A percentile compares a stretch with the other conserved stretches of the same genome.
Evolutionary conservation across 2,329 filamentous ascomycete genomes (phyloP).

Genomic region (Verruconis gallopava): DNA sequence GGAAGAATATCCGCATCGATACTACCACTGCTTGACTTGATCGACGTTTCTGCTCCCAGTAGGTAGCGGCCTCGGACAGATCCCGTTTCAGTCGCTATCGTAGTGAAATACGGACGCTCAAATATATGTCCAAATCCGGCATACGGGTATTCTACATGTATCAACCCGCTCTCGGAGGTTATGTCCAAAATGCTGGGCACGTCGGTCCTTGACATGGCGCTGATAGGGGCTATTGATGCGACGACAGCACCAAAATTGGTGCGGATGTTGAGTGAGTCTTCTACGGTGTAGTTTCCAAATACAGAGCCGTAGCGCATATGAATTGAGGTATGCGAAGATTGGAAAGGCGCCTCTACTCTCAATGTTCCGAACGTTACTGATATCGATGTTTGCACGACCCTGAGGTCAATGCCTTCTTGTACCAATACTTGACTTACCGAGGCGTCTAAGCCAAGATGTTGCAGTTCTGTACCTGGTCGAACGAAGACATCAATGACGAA

Average conservation of each 20-base stretch:
- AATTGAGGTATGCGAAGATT: not conserved
- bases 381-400: no score
- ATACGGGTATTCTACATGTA: not conserved
- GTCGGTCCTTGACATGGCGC: not conserved
- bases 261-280: not conserved
- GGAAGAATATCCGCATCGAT: not conserved
- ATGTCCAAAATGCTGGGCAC: not conserved
- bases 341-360: not conserved
- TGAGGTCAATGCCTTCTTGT: not conserved
- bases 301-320: not conserved
- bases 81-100: not conserved
- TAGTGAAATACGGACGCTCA: not conserved
- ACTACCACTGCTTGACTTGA: not conserved
- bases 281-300: not conserved
- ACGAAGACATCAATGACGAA: not conserved
- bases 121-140: not conserved
- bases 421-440: not conserved
- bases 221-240: not conserved
- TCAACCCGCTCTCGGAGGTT: not conserved
- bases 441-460: not conserved
- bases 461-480: not conserved
- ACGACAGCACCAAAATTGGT: not conserved
- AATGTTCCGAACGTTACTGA: not conserved
- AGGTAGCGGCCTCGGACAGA: not conserved
- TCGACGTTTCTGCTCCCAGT: not conserved